Evolutionary conservation across 202 grass and related monocot genomes (phyloP), one percentile per base, ranked within the genome.

Genomic region (Zoysia matrella): DNA sequence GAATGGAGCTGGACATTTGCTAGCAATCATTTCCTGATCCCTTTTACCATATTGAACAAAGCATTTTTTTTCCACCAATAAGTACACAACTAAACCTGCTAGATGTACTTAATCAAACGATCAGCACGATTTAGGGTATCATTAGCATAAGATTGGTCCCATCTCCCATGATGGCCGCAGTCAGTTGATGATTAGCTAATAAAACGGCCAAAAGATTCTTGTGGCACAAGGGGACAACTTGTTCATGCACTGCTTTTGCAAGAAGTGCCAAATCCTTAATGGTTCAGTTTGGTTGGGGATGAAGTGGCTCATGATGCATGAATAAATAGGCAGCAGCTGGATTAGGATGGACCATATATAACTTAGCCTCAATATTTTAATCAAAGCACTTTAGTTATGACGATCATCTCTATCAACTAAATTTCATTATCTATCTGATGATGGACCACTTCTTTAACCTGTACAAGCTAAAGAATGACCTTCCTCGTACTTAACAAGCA

Each of bases 221-320:
- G 44, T 30, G 70, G 36, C 65, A 66, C 76, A 83, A 80, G 53
- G 64, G 80, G 84, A 86, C 80, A 90, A 90, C 63, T 83, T 69
- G 71, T 72, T 56, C 74, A 83, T 83, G 84, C 80, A 51, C 30
- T 40, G 57, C 75, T n/a, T 80, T 80, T 90, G 10, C 7, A 70
- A 90, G 75, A 90, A 86, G 71, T 87, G 84, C 84, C 88, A 90
- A 90, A 76, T 60, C 65, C 70, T 39, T 75, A 90, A 90, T 90
- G 80, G 84, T 83, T 86, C 68, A 0, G 54, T 86, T 90, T 71
- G 65, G 64, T 77, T 82, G 44, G 57, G 72, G 82, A 64, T 39
- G 30, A 86, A 71, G 75, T 80, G 75, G 57, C 80, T 83, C 71
- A 86, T 80, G 71, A 79, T 86, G 75, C 41, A 80, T 66, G 80